Percentiles rank a stretch among this genome's conserved stretches.
Conservation (phyloP, 2,329 filamentous ascomycete genomes). For the Trichoderma endophyticum region DNA sequence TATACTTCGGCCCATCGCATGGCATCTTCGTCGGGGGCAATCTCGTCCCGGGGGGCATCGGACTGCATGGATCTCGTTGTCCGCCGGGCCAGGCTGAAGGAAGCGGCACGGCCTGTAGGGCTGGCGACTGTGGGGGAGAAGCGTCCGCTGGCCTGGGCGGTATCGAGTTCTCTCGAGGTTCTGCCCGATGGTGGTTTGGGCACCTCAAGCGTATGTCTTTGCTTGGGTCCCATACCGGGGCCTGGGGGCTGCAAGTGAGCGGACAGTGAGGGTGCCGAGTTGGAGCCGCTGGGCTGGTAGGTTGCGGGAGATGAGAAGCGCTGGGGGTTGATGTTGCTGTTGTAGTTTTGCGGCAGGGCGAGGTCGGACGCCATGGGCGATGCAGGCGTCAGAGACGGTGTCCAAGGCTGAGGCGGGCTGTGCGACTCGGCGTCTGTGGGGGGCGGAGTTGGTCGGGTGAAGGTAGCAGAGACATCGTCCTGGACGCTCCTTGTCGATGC, state of each 20-base stretch:
- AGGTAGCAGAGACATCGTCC: conserved; percentile 22
- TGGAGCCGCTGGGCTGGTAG: conserved; percentile 43
- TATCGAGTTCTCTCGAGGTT: conserved; percentile 70
- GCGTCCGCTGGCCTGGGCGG: conserved; percentile 67
- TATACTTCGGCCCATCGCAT: conserved; percentile 90
- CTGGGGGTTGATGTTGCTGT: conserved; percentile 38
- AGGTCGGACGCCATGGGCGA: conserved; percentile 27
- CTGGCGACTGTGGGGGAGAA: conserved; percentile 67
- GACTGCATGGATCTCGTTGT: conserved; percentile 83
- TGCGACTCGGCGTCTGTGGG: conserved; percentile 20
- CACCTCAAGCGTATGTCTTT: conserved; percentile 86
- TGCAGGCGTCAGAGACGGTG: conserved; percentile 19
- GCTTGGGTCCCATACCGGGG: conserved; percentile 58
- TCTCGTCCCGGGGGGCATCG: conserved; percentile 78
- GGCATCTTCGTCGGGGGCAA: conserved; percentile 84
- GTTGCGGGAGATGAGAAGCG: conserved; percentile 64
- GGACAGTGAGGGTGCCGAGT: conserved; percentile 48
- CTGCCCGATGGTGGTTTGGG: conserved; percentile 64
- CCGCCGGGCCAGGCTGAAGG: conserved; percentile 76
- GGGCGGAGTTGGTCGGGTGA: conserved; percentile 17
- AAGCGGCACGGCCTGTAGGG: conserved; percentile 66
- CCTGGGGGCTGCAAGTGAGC: conserved; percentile 46
- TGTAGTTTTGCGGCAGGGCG: conserved; percentile 23
- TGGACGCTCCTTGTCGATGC: conserved; percentile 19
- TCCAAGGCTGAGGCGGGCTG: conserved; percentile 13